Evolutionary conservation across 805 yeast genomes (phyloP).

Genomic region (Wickerhamomyces xylosicus): DNA sequence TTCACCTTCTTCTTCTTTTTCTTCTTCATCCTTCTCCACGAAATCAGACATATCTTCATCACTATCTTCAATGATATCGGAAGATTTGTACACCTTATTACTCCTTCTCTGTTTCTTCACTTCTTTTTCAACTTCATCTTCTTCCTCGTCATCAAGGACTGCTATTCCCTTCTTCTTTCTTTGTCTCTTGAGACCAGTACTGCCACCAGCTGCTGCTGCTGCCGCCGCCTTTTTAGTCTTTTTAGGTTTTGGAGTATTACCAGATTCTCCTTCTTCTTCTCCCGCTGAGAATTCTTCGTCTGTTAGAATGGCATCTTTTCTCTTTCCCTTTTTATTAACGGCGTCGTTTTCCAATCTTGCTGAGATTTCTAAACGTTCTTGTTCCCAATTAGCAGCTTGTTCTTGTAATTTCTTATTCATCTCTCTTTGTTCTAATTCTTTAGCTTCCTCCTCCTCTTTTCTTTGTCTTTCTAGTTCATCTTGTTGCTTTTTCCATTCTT

Average conservation of each 20-base stretch:
- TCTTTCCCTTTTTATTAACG: conserved; percentile 25
- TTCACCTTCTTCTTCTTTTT: conserved; percentile 10
- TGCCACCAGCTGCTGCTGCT: no score
- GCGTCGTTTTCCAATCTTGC: conserved; percentile 28
- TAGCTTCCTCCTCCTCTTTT: conserved; percentile 36
- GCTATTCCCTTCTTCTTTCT: conserved; percentile 22
- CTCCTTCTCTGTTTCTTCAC: conserved; percentile 18
- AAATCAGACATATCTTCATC: conserved; percentile 27
- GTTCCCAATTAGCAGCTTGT: conserved; percentile 47
- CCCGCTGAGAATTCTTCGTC: conserved; percentile 30
- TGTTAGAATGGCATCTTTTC: conserved; percentile 34
- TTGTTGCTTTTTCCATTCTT: conserved; percentile 34
- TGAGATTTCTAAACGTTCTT: conserved; percentile 30
- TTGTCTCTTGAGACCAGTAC: conserved; percentile 9
- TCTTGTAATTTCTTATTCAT: conserved; percentile 42
- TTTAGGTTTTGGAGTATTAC: background rate
- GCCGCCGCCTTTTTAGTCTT: conserved; percentile 12
- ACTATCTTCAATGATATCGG: conserved; percentile 32
- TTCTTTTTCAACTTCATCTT: conserved; percentile 17
- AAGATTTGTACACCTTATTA: conserved; percentile 22
- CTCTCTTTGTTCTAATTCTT: conserved; percentile 27
- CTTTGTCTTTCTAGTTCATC: conserved; percentile 38
- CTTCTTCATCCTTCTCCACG: conserved; percentile 8
- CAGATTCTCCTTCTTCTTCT: conserved; percentile 13
- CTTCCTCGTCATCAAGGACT: conserved; percentile 16